Evolutionary conservation across 805 yeast species (phyloP).

Genomic region (Ogataea saltuana): DNA sequence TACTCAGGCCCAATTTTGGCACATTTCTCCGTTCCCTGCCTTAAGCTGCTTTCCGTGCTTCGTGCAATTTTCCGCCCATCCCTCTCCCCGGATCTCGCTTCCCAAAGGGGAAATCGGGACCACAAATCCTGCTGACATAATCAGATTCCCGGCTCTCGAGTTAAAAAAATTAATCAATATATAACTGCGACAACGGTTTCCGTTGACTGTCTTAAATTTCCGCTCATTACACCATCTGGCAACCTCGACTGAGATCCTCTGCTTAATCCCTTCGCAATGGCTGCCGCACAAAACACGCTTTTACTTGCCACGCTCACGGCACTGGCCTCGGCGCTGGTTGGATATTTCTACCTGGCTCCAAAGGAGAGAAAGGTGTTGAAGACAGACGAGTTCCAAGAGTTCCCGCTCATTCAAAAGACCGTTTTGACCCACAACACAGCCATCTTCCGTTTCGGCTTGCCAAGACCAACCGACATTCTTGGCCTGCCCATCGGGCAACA

Average conservation of each 20-base stretch:
- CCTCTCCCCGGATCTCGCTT: constrained; percentile 8
- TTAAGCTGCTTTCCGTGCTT: no score
- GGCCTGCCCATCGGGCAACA: constrained; percentile 97
- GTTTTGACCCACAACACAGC: constrained; percentile 79
- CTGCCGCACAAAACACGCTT: constrained; percentile 17
- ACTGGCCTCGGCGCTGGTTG: constrained; percentile 23
- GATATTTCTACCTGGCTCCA: constrained; percentile 19
- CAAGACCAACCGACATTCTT: constrained; percentile 67
- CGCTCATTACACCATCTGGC: no score
- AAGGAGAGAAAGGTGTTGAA: constrained; percentile 53
- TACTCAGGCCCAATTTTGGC: no score
- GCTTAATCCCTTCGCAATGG: constrained; percentile 4
- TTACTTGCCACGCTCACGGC: constrained; percentile 26
- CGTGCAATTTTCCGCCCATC: no score
- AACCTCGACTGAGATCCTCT: no score
- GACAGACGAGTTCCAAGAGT: constrained; percentile 68
- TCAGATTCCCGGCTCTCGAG: no score
- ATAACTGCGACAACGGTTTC: no score
- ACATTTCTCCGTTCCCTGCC: no score
- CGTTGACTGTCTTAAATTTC: no score
- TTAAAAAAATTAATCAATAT: no score
- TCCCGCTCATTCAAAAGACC: constrained; percentile 77
- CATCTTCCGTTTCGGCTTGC: constrained; percentile 80
- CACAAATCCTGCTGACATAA: constrained; percentile 9
- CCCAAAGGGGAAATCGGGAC: constrained; percentile 16